Percentiles rank a stretch among this genome's conserved stretches.
phyloP scores from a whole-genome alignment of 495 filamentous ascomycete genomes.

The Neurospora tetrasperma region DNA sequence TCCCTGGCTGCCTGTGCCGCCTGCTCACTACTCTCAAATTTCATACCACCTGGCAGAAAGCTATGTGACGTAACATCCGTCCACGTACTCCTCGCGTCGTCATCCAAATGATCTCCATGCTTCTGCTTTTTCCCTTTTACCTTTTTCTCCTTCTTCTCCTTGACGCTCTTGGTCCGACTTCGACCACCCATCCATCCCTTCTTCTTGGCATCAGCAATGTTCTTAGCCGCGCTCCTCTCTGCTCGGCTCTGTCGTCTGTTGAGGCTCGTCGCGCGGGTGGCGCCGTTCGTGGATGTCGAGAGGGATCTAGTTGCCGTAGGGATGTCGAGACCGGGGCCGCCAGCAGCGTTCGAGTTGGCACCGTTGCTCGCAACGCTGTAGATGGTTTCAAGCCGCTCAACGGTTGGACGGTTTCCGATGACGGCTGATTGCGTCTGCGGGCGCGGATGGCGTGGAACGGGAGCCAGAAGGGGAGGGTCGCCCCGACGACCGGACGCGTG shows the following conservation, averaged over 20 bases:
- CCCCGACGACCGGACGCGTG: conserved; percentile 14
- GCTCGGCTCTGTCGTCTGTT: conserved; percentile 40
- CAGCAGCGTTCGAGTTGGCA: conserved; percentile 55
- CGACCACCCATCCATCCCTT: conserved; percentile 40
- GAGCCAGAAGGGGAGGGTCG: conserved; percentile 32
- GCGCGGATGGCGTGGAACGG: conserved; percentile 33
- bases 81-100: conserved; percentile 35
- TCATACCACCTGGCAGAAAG: conserved; percentile 9
- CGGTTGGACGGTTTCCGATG: conserved; percentile 30
- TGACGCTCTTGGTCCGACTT: conserved; percentile 24
- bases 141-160: conserved; percentile 12
- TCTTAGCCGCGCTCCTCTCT: conserved; percentile 43
- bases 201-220: conserved; percentile 44
- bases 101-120: conserved; percentile 17
- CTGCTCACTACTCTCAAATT: neutral
- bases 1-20: neutral
- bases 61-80: conserved; percentile 34
- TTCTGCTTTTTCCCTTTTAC: conserved; percentile 13
- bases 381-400: conserved; percentile 69
- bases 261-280: conserved; percentile 23
- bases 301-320: conserved; percentile 8
- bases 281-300: conserved; percentile 19
- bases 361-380: conserved; percentile 66
- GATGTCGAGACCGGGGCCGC: conserved; percentile 18
- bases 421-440: conserved; percentile 25